Percentiles rank a stretch among this genome's conserved stretches.
These are phyloP conservation scores for Isochrysis galbana DNA, from an alignment of 78 protist species.

Conservation along the genomic window DNA sequence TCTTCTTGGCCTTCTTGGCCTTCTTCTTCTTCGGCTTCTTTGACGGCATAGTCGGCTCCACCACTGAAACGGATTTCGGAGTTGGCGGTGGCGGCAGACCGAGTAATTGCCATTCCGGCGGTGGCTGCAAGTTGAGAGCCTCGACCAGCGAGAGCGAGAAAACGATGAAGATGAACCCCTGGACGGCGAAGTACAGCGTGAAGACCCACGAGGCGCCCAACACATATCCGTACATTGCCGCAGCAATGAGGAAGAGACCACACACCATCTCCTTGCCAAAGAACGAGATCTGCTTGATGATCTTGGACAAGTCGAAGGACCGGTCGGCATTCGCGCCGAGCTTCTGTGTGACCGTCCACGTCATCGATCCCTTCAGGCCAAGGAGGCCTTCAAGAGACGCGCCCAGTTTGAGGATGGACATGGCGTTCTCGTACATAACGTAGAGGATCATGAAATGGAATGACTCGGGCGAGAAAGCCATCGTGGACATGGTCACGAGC, in stretches of 20 bases:
- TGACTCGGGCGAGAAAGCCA: neutral
- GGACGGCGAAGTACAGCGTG: neutral
- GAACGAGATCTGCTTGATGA: neutral
- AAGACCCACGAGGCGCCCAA: neutral
- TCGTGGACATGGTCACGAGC: conserved; percentile 15
- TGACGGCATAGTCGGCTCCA: neutral
- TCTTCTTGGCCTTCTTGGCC: neutral
- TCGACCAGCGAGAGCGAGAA: conserved; percentile 4
- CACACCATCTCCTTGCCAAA: neutral
- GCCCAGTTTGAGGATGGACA: conserved; percentile 13
- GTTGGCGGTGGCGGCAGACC: neutral
- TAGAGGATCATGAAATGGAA: conserved; percentile 1
- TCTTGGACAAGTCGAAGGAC: neutral
- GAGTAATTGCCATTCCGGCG: neutral
- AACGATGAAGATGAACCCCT: neutral
- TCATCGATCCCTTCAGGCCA: neutral
- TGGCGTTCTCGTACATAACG: conserved; percentile 27
- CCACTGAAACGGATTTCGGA: neutral
- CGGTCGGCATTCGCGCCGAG: neutral
- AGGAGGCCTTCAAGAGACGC: conserved; percentile 6
- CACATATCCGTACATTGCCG: neutral
- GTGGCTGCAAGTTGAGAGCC: conserved; percentile 15
- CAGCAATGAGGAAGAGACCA: neutral
- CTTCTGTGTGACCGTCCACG: conserved; percentile 22
- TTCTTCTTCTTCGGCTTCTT: neutral